Conservation (phyloP, 345 rosid genomes). For the Kandelia obovata region DNA sequence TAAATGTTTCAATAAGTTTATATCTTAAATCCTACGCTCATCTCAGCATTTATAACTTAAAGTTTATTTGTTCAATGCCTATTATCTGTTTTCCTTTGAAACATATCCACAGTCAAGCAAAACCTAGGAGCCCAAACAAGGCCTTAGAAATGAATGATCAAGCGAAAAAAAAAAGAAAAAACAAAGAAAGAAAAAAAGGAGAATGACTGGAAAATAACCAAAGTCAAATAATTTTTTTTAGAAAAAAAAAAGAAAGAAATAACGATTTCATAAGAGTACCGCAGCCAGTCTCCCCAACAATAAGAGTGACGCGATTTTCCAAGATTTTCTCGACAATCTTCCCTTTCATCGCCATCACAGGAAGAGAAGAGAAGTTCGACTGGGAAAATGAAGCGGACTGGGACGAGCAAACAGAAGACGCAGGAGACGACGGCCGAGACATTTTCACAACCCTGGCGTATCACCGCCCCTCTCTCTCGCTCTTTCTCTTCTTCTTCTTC, state of each 20-base stretch:
- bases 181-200: too few species aligned
- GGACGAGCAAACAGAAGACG: conserved; percentile 47
- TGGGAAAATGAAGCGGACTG: conserved; percentile 37
- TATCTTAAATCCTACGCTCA: too few species aligned
- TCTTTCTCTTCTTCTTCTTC: not conserved
- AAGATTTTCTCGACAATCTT: conserved; percentile 74
- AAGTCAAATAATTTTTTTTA: not conserved
- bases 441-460: conserved; percentile 19
- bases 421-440: conserved; percentile 47
- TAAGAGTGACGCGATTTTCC: conserved; percentile 93
- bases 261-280: conserved; percentile 35
- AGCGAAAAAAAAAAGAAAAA: too few species aligned
- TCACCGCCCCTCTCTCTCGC: not conserved
- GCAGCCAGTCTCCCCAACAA: conserved; percentile 93
- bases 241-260: conserved; percentile 1
- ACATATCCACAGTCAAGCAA: too few species aligned
- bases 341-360: conserved; percentile 54
- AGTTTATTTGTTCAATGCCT: too few species aligned
- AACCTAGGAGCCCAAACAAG: too few species aligned
- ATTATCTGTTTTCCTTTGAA: too few species aligned
- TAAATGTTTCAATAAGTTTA: too few species aligned
- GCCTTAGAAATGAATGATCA: too few species aligned
- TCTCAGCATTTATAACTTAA: too few species aligned
- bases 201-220: not conserved
- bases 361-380: conserved; percentile 59